Evolutionary conservation across 139 green algal genomes (phyloP), one percentile per base, ranked within the genome.

Genomic region (Chloropicon primus): DNA sequence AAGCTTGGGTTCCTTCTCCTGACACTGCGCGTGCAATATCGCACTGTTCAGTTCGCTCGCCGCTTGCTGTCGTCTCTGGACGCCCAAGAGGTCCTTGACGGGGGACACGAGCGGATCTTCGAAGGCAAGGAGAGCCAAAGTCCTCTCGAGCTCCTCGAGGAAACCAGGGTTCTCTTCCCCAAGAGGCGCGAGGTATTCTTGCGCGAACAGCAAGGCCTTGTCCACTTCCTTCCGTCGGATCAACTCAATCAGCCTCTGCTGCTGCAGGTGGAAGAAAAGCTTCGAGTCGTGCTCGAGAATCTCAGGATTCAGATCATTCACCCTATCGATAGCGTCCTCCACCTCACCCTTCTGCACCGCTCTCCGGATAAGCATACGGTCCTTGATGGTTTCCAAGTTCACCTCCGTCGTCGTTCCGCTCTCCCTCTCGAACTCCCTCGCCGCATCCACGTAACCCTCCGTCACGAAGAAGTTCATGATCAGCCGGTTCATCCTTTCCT

Each of bases 401-500:
- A 92, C 78, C 3, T 85, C 77, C 41, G 82, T 82, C 23, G 80
- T 2, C 0, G 92, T 96, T 27, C 92, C 90, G 2, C 85, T 90
- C 76, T 98, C 94, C 22, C 83, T 73, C 73, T 93, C 83, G 86
- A 98, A 97, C 72, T 85, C 85, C 22, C 85, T 77, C 1, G 94
- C 94, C 21, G 93, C 93, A 2, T 98, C 93, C 1, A 97, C 88
- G 77, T 98, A 96, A 10, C 94, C 94, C 91, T 98, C 94, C n/a
- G 94, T 97, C 0, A 97, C 89, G 0, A 98, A 78, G 71, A 94
- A 98, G 82, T 98, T 94, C 93, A 98, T 98, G 3, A 98, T 82
- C 0, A 98, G 83, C 21, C 77, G 76, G 80, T 98, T 97, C 88
- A 98, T 94, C 80, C 96, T 92, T 72, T 95, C 86, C 81, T 95